Base-by-base conservation (phyloP, 2,329 filamentous ascomycete species). In the Pseudocercospora cruenta region DNA sequence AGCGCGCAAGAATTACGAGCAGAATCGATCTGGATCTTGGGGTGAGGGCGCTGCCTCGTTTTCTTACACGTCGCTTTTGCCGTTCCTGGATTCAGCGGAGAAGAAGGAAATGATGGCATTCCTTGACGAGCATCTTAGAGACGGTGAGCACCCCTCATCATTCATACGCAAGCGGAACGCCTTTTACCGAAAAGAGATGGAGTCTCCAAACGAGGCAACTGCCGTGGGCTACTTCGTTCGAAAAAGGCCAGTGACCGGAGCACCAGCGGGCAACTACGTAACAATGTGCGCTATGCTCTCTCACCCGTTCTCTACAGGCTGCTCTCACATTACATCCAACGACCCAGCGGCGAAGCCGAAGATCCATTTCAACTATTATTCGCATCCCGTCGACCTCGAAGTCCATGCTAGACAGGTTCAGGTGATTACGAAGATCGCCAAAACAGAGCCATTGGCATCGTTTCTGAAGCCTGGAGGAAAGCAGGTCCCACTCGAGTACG, bases 401-500 rank as follows among this genome's bases (percentile, higher is more conserved):
- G 68, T 77, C 9, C 65, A 74, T 21, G 74, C 71, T 8, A 67
- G 71, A 16, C 73, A 74, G 22, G 12, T 76, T 7, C 58, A 69
- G 31, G 66, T 83, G 31, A 65, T 81, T 9, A 73, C 81, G 0
- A 72, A 76, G 22, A 79, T 86, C 75, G 78, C 78, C 10, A 71
- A 79, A 7, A 78, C 78, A 8, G 74, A 79, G 0, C 74, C 74
- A 0, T 81, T 85, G 31, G 75, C 59, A 69, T 69, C 70, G 71
- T 69, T 39, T 55, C 55, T 71, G 10, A 73, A 69, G 36, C 64
- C 64, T 9, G 60, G 47, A 7, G 74, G 72, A 2, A 61, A 22
- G 28, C 43, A 60, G n/a, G 57, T 66, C 33, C 72, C 66, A 9
- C 33, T 58, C 10, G 63, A 66, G 12, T 39, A 31, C 3, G 2